Percentiles rank a stretch among this genome's conserved stretches.
Conservation (phyloP, 2,329 filamentous ascomycete species). For the Teratosphaeria pseudoeucalypti region DNA sequence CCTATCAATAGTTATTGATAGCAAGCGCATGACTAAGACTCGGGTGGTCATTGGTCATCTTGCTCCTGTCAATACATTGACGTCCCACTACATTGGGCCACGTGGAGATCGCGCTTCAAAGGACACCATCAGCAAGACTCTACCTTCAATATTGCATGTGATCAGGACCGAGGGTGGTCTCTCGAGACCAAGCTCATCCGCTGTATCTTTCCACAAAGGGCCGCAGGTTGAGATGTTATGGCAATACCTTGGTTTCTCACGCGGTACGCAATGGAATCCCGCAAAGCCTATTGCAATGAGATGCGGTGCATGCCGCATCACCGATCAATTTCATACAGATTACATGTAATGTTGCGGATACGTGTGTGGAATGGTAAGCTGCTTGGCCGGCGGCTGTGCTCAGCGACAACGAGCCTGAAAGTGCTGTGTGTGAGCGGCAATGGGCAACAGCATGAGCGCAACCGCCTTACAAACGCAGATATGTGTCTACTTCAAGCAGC, state of each 20-base stretch:
- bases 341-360: not conserved
- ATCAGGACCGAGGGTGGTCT: not conserved
- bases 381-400: not conserved
- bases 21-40: too few species aligned
- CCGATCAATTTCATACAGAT: not conserved
- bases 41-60: too few species aligned
- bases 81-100: not conserved
- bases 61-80: not conserved
- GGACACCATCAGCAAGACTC: not conserved
- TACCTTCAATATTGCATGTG: not conserved
- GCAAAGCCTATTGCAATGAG: not conserved
- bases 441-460: not conserved
- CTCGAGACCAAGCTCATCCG: not conserved
- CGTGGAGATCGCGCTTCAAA: not conserved
- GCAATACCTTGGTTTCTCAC: not conserved
- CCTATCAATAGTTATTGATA: too few species aligned
- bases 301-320: not conserved
- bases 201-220: not conserved
- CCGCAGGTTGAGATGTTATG: not conserved
- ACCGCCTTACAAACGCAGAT: not conserved
- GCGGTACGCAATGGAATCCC: not conserved
- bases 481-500: not conserved
- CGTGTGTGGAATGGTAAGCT: not conserved
- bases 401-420: not conserved
- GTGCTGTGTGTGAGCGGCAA: not conserved